Evolutionary conservation across 164 flowering plant species (phyloP), one percentile per base, ranked within the genome.

Genomic region (Vitis rotundifolia): DNA sequence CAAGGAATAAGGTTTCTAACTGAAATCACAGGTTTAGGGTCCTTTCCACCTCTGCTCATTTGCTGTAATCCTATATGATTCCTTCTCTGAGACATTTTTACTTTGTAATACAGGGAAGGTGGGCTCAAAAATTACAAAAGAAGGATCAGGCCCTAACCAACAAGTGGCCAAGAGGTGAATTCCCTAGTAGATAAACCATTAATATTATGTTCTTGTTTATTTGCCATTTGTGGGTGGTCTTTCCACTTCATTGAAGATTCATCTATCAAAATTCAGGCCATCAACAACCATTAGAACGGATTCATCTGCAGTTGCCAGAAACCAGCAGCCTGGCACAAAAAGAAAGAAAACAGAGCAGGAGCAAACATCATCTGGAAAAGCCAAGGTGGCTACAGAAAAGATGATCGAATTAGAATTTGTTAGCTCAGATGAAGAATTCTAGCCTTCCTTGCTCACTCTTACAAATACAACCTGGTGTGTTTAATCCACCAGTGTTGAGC

Each of bases 1-100:
- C 97, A 92, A 78, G 99, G 99, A 79, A 82, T 89, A 76, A 79
- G 96, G 68, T 85, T 92, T 74, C 94, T 94, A 0, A 75, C 84
- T 52, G 88, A 92, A 71, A 60, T 92, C 26, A 72, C 97, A 85
- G 95, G 99, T 94, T 68, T 37, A 37, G 19, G 29, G 14, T 65
- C 5, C 16, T 9, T 8, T 7, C 18, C 37, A 49, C 76, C 66
- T 61, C 59, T 49, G 26, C 49, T 61, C 59, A 59, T 55, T 68
- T 66, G 8, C 50, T 64, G 4, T 22, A 28, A 16, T 9, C 14
- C 56, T 15, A 16, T 56, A 16, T 19, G 26, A 22, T 37, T 59
- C 66, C 58, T n/a, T 57, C 11, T 65, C 49, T 76, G 3, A 49
- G 16, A n/a, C 53, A 65, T 31, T 49, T 57, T 37, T 16, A 26